phyloP scores from a whole-genome alignment of 2,329 filamentous ascomycete genomes.

The Plenodomus biglobosus region DNA sequence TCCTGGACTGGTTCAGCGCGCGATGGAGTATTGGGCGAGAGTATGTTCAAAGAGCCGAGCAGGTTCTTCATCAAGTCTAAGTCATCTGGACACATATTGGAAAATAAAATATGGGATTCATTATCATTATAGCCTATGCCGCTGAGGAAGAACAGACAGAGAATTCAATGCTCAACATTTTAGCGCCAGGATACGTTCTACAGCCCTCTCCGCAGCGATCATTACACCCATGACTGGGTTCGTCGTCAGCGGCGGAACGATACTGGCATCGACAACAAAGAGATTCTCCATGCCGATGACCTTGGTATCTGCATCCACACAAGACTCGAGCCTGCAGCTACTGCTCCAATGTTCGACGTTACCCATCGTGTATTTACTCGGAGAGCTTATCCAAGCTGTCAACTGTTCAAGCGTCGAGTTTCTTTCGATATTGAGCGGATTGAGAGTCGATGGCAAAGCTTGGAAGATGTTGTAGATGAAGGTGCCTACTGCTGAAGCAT shows the following conservation, averaged over 20 bases:
- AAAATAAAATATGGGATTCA: background rate
- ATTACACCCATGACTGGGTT: constrained; percentile 60
- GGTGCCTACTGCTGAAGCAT: constrained; percentile 52
- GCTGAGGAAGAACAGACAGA: background rate
- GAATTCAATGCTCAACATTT: background rate
- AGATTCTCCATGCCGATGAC: constrained; percentile 55
- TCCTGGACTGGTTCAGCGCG: background rate
- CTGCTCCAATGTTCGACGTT: constrained; percentile 58
- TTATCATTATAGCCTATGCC: background rate
- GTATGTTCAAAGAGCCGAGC: background rate
- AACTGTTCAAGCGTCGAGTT: constrained; percentile 54
- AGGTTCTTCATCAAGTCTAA: background rate
- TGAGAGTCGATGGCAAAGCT: constrained; percentile 48
- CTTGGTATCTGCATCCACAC: constrained; percentile 52
- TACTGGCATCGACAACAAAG: constrained; percentile 56
- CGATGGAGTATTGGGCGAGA: background rate
- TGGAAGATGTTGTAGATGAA: constrained; percentile 57
- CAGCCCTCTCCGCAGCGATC: constrained; percentile 56
- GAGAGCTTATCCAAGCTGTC: constrained; percentile 53
- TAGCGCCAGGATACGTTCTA: constrained; percentile 50
- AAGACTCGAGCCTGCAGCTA: constrained; percentile 54
- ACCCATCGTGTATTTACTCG: constrained; percentile 52
- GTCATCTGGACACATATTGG: background rate
- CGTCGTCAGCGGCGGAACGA: constrained; percentile 54
- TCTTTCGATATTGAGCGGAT: constrained; percentile 53